A percentile compares a stretch with the other conserved stretches of the same genome.
phyloP scores from a whole-genome alignment of 352 stramenopile species.

The Pythium insidiosum region DNA sequence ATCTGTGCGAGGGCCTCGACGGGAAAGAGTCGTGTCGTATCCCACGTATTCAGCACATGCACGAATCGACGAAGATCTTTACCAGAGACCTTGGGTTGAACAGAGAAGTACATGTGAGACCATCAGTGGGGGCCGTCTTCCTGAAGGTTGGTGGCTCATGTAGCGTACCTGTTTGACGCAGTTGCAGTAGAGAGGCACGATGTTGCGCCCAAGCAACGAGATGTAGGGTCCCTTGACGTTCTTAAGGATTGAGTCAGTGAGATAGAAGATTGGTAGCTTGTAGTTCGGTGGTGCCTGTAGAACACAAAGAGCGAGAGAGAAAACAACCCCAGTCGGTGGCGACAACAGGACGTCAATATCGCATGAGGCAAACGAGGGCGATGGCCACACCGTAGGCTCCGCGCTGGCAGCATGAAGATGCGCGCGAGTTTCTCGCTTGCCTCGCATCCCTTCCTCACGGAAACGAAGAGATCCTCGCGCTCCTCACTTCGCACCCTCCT shows the following conservation, averaged over 20 bases:
- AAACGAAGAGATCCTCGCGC: too few relatives aligned
- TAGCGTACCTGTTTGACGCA: constrained; percentile 63
- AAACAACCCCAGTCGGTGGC: too few relatives aligned
- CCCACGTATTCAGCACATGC: constrained; percentile 83
- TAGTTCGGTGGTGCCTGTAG: constrained; percentile 62
- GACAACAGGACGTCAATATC: too few relatives aligned
- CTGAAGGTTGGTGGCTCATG: too few relatives aligned
- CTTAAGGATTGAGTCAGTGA: constrained; percentile 88
- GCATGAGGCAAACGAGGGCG: too few relatives aligned
- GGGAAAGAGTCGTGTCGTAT: constrained; percentile 50
- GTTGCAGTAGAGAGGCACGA: constrained; percentile 81
- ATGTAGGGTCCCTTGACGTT: constrained; percentile 76
- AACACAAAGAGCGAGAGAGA: too few relatives aligned
- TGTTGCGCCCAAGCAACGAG: constrained; percentile 51
- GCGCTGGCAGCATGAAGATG: too few relatives aligned
- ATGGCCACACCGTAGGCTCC: too few relatives aligned
- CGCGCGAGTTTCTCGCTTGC: too few relatives aligned
- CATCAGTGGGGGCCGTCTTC: too few relatives aligned
- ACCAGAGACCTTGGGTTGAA: constrained; percentile 36
- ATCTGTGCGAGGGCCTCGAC: constrained; percentile 52
- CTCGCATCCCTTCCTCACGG: too few relatives aligned
- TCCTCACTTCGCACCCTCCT: too few relatives aligned
- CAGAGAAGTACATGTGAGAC: not conserved
- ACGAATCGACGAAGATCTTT: constrained; percentile 82
- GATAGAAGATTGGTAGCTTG: constrained; percentile 87